Percentiles rank a stretch among this genome's conserved stretches.
These are phyloP conservation scores for Royoungia palumana DNA, from an alignment of 768 basidiomycete genomes.

Conservation along the genomic window DNA sequence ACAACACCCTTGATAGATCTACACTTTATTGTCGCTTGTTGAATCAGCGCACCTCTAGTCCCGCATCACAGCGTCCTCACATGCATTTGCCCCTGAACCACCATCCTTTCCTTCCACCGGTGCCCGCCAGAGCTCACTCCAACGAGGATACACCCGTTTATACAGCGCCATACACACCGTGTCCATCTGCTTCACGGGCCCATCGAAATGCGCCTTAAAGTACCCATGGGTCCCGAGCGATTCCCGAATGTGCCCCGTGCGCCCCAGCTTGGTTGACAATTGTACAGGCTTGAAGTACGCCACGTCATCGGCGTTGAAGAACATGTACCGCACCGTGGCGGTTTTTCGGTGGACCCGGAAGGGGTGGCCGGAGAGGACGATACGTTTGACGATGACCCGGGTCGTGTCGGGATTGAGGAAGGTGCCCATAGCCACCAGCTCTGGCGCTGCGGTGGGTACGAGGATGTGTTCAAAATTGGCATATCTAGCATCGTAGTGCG, in stretches of 20 bases:
- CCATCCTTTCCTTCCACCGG: not conserved
- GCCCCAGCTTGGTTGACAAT: slow-evolving; percentile 87
- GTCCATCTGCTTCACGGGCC: slow-evolving; percentile 93
- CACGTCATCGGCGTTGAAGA: slow-evolving; percentile 93
- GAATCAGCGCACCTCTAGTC: not conserved
- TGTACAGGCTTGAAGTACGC: slow-evolving; percentile 92
- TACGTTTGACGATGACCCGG: slow-evolving; percentile 88
- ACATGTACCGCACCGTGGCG: slow-evolving; percentile 97
- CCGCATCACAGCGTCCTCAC: slow-evolving; percentile 28
- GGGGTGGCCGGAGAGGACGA: slow-evolving; percentile 92
- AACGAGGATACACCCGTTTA: slow-evolving; percentile 92
- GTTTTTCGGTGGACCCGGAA: slow-evolving; percentile 97
- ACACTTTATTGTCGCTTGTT: not conserved
- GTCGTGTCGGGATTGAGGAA: slow-evolving; percentile 90
- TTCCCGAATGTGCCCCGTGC: slow-evolving; percentile 85
- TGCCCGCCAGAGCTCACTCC: slow-evolving; percentile 56
- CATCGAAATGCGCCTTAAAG: slow-evolving; percentile 95
- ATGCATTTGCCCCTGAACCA: not conserved
- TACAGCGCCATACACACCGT: slow-evolving; percentile 94
- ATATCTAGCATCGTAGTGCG: too few relatives aligned
- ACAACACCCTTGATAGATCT: not conserved
- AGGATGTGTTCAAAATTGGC: too few relatives aligned
- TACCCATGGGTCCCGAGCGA: slow-evolving; percentile 96
- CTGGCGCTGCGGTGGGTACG: slow-evolving; percentile 47
- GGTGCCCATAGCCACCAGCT: slow-evolving; percentile 86